Evolutionary conservation across 768 basidiomycete species (phyloP), one percentile per base, ranked within the genome.

Genomic region (Crucibulum laeve): DNA sequence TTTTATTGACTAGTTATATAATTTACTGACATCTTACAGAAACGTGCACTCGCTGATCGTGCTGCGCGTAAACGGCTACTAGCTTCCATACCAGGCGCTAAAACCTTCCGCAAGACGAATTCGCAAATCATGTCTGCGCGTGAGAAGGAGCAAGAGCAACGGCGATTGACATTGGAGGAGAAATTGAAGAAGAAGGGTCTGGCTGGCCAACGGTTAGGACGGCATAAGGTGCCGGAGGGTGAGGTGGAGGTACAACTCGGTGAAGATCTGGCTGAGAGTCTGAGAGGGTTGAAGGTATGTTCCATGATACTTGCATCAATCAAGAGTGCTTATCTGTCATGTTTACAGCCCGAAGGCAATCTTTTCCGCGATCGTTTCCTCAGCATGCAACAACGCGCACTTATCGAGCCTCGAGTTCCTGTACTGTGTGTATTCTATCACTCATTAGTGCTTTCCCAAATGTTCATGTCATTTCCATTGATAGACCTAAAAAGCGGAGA

Each of bases 301-400:
- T 41, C 42, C n/a, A 21, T 15, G 3, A 10, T 43, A 32, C 25
- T 17, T 24, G 45, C 30, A 25, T 24, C 7, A 7, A 17, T 5
- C n/a, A 25, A 25, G 22, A 38, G 40, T 40, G 18, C 48, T 46
- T 28, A 28, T 38, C 14, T 42, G 38, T 40, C 11, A 17, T 40
- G 22, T 43, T 26, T 18, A 21, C 47, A 95, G 92, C 89, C 90
- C 14, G 92, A 96, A 69, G 93, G 93, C 19, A 96, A 95, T 58
- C 67, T 93, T 25, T 95, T 95, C 76, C 77, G 82, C 18, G 93
- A 96, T 59, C 80, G 91, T 1, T 92, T 91, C 68, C 63, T 84
- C 23, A 91, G 87, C 58, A 67, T 96, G 57, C 92, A 95, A 55
- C 87, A 93, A 48, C 76, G 91, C 22, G 90, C 87, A 0, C 71